phyloP scores from a whole-genome alignment of 2,329 filamentous ascomycete genomes.

The Curvularia sp. region DNA sequence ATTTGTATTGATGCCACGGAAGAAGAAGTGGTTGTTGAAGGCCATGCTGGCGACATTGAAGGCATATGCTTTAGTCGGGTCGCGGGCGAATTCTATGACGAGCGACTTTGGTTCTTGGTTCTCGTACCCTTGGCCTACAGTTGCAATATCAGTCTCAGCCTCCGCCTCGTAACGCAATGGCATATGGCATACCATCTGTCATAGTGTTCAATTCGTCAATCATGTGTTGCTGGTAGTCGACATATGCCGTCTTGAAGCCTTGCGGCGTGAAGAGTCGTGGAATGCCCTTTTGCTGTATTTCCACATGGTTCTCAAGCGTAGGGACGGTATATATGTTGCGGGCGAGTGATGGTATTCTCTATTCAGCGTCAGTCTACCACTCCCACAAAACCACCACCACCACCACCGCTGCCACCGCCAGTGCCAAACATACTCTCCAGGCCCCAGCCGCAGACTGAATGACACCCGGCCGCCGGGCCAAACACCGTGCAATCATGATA shows the following conservation, averaged over 20 bases:
- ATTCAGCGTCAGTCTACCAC: conserved; percentile 35
- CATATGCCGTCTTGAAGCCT: conserved; percentile 80
- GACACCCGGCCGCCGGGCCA: conserved; percentile 41
- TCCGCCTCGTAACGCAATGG: background rate
- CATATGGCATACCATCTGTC: conserved; percentile 66
- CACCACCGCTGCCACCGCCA: background rate
- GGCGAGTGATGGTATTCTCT: conserved; percentile 35
- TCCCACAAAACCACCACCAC: conserved; percentile 19
- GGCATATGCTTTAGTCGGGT: conserved; percentile 75
- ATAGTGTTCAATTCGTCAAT: conserved; percentile 77
- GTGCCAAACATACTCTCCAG: conserved; percentile 30
- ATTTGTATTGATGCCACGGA: conserved; percentile 61
- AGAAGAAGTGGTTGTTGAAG: conserved; percentile 90
- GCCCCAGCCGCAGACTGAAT: conserved; percentile 32
- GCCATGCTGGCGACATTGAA: conserved; percentile 99
- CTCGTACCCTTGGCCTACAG: conserved; percentile 69
- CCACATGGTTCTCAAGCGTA: conserved; percentile 56
- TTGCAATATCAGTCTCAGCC: conserved; percentile 11
- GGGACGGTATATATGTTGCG: conserved; percentile 57
- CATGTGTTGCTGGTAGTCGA: conserved; percentile 77
- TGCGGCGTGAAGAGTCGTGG: conserved; percentile 73
- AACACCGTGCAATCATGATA: conserved; percentile 46
- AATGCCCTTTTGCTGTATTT: conserved; percentile 63
- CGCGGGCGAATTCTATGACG: conserved; percentile 76
- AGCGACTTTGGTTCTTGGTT: conserved; percentile 70